Evolutionary conservation across 2,329 filamentous ascomycete genomes (phyloP).

Genomic region (Penicillium sp.): DNA sequence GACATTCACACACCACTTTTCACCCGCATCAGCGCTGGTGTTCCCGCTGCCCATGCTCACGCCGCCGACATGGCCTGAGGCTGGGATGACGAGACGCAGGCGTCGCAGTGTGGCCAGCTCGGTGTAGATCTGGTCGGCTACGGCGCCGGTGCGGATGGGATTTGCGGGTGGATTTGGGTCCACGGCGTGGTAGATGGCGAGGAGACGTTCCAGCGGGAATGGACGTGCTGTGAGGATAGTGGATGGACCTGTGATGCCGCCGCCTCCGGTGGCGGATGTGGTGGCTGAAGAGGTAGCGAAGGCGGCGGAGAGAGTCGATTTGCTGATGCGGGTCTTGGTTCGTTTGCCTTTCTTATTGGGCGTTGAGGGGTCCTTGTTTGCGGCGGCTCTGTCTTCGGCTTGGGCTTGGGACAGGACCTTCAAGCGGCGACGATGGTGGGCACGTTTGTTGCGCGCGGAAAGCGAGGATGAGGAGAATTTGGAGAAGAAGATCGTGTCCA

Average conservation of each 20-base stretch:
- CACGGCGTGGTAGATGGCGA: conserved; percentile 48
- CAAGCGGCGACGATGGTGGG: conserved; percentile 40
- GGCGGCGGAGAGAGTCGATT: conserved; percentile 38
- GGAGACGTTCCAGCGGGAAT: conserved; percentile 45
- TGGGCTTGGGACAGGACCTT: conserved; percentile 40
- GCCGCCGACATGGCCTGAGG: conserved; percentile 33
- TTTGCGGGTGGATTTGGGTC: conserved; percentile 44
- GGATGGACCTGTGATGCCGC: conserved; percentile 35
- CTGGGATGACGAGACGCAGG: conserved; percentile 44
- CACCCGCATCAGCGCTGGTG: conserved; percentile 38
- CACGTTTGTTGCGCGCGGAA: conserved; percentile 43
- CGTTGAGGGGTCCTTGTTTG: conserved; percentile 26
- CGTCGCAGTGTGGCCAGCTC: conserved; percentile 47
- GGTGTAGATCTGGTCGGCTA: conserved; percentile 43
- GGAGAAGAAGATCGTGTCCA: conserved; percentile 49
- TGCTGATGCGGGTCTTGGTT: conserved; percentile 39
- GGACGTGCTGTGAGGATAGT: conserved; percentile 41
- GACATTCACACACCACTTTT: conserved; percentile 49
- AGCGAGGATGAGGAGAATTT: conserved; percentile 45
- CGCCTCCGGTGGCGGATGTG: conserved; percentile 30
- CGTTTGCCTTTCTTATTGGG: conserved; percentile 35
- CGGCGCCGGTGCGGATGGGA: conserved; percentile 32
- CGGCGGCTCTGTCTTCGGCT: conserved; percentile 31
- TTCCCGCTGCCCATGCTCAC: conserved; percentile 32
- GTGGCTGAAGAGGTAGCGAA: conserved; percentile 39